A percentile compares a stretch with the other conserved stretches of the same genome.
Evolutionary conservation across 768 basidiomycete genomes (phyloP).

Genomic region (Royoungia palumana): DNA sequence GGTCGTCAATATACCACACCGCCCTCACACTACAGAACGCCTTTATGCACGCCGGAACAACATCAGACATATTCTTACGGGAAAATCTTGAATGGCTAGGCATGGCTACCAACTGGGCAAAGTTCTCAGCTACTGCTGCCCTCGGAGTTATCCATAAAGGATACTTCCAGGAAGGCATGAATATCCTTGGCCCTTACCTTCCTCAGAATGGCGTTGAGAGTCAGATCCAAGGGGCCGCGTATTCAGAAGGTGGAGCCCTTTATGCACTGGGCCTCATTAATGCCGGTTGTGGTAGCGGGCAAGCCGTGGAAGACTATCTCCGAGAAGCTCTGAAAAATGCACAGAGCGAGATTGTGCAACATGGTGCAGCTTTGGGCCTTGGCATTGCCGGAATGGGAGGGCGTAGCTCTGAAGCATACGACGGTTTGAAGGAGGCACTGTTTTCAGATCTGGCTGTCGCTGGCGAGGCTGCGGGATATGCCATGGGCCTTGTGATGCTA

Average conservation of each 20-base stretch:
- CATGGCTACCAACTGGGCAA: constrained; percentile 96
- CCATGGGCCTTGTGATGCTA: constrained; percentile 98
- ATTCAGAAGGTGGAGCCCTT: constrained; percentile 94
- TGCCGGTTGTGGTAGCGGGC: constrained; percentile 76
- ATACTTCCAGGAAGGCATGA: constrained; percentile 89
- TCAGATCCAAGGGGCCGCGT: constrained; percentile 72
- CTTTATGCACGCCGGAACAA: constrained; percentile 97
- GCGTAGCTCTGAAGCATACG: constrained; percentile 84
- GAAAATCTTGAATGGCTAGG: constrained; percentile 97
- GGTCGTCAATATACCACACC: constrained; percentile 96
- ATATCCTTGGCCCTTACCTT: constrained; percentile 90
- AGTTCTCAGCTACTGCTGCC: constrained; percentile 95
- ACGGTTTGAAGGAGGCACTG: constrained; percentile 82
- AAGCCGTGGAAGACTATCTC: constrained; percentile 70
- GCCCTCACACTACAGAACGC: constrained; percentile 96
- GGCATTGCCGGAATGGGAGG: constrained; percentile 95
- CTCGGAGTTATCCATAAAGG: constrained; percentile 98
- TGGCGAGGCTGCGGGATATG: constrained; percentile 93
- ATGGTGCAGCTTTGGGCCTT: constrained; percentile 95
- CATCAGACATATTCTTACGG: constrained; percentile 88
- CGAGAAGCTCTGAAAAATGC: constrained; percentile 73
- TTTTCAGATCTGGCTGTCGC: constrained; percentile 95
- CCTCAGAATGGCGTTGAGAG: constrained; percentile 77
- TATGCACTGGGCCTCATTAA: constrained; percentile 95
- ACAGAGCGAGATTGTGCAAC: constrained; percentile 87